A percentile compares a stretch with the other conserved stretches of the same genome.
Conservation (phyloP, 768 basidiomycete species). For the Myochromella boudieri region DNA sequence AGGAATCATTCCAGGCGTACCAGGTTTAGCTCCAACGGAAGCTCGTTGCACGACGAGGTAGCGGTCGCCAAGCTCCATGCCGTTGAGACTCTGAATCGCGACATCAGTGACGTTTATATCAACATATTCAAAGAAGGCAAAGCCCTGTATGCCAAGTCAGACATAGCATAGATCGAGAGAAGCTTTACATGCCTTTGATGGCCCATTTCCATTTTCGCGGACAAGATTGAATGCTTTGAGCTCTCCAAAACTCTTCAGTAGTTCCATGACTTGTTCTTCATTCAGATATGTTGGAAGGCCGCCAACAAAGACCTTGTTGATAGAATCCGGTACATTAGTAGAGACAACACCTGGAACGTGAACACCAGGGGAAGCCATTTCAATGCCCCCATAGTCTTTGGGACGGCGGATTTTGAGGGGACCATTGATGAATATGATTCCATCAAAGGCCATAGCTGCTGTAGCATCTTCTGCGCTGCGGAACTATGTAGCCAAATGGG, state of each 20-base stretch:
- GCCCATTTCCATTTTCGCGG: conserved; percentile 85
- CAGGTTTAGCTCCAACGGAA: conserved; percentile 87
- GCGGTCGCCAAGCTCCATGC: conserved; percentile 97
- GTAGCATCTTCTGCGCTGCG: conserved; percentile 96
- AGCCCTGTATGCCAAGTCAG: conserved; percentile 63
- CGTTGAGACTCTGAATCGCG: conserved; percentile 93
- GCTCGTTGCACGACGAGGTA: conserved; percentile 96
- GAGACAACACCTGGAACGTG: conserved; percentile 96
- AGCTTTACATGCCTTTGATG: conserved; percentile 67
- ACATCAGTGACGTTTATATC: conserved; percentile 88
- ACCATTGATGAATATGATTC: conserved; percentile 91
- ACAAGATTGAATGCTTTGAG: conserved; percentile 98
- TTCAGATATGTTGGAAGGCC: conserved; percentile 94
- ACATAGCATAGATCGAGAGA: background rate
- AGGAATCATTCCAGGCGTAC: conserved; percentile 59
- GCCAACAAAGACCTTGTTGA: conserved; percentile 97
- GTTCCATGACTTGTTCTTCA: conserved; percentile 98
- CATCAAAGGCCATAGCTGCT: conserved; percentile 95
- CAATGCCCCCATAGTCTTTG: conserved; percentile 91
- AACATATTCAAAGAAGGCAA: conserved; percentile 98
- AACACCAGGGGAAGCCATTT: conserved; percentile 59
- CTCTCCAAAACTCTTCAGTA: conserved; percentile 96
- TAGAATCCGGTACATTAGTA: conserved; percentile 94
- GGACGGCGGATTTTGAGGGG: conserved; percentile 98
- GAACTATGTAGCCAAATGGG: conserved; percentile 58